Evolutionary conservation across 306 rosid genomes (phyloP), one percentile per base, ranked within the genome.

Genomic region (Prosopis cineraria): DNA sequence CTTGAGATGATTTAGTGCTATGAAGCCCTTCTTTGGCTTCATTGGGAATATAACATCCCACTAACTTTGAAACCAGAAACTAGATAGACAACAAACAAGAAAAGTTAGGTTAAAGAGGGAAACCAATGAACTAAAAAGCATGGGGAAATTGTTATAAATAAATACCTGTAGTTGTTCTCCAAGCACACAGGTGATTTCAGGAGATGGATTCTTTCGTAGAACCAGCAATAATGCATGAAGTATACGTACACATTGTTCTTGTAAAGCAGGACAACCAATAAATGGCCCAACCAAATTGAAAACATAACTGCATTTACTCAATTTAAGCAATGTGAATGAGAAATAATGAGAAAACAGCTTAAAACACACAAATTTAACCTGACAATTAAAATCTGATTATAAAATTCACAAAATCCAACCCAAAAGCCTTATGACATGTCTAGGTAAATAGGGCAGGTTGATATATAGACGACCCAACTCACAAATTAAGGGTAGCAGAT

Each of bases 131-230:
- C 17, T 47, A n/a, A 16, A 81, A 75, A 70, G 55, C 56, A 58
- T 9, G 39, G 30, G 39, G 66, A 31, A 82, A 45, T 10, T 37
- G 67, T 7, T 58, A 63, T 19, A 78, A 55, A 78, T 29, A 81
- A 64, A 75, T 74, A 89, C 98, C 91, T 94, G 97, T 76, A 92
- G 93, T 69, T 94, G 98, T 82, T 89, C 96, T 25, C 98, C 97
- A 43, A 94, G 89, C 85, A 90, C 89, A 72, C 75, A 78, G 40
- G 65, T 83, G 73, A 85, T 83, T 81, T 92, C 92, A 67, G 80
- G 56, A 37, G 91, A 84, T 68, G 86, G 85, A 64, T 82, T 82
- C 47, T 76, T 74, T 81, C 81, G 70, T 30, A 86, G 73, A 53
- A 53, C 77, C 31, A 79, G 70, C 76, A 94, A 84, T 84, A 94